These are phyloP conservation scores for Lycium barbarum DNA, from an alignment of 257 asterid species.

Conservation along the genomic window DNA sequence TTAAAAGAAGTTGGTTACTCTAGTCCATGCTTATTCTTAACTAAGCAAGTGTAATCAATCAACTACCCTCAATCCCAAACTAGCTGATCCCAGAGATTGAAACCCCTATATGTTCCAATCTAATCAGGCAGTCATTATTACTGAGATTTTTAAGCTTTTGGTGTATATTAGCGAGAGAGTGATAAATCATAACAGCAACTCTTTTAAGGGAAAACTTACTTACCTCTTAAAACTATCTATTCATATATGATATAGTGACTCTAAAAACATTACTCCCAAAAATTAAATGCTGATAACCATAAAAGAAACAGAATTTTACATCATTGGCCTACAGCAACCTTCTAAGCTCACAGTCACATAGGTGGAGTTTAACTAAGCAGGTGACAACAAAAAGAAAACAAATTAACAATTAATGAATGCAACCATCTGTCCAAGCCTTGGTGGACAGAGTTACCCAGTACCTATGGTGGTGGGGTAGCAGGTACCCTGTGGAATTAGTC, in stretches of 20 bases:
- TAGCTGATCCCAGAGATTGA: conserved; percentile 1
- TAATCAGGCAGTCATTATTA: neutral
- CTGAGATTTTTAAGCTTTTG: neutral
- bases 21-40: conserved; percentile 17
- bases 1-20: neutral
- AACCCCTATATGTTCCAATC: conserved; percentile 8
- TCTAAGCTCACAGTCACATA: neutral
- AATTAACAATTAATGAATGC: too few species aligned
- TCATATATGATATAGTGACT: neutral
- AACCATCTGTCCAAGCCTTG: too few species aligned
- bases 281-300: neutral
- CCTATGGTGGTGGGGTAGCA: too few species aligned
- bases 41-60: conserved; percentile 13
- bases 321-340: neutral
- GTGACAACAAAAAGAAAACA: neutral
- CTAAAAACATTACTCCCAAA: neutral
- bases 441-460: too few species aligned
- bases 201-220: neutral
- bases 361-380: neutral
- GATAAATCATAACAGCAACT: conserved; percentile 18
- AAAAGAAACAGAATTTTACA: neutral
- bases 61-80: conserved; percentile 22
- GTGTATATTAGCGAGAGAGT: neutral
- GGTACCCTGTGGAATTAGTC: too few species aligned
- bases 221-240: neutral